Evolutionary conservation across 208 protist genomes (phyloP), one percentile per base, ranked within the genome.

Genomic region (Tetramitus jugosus): DNA sequence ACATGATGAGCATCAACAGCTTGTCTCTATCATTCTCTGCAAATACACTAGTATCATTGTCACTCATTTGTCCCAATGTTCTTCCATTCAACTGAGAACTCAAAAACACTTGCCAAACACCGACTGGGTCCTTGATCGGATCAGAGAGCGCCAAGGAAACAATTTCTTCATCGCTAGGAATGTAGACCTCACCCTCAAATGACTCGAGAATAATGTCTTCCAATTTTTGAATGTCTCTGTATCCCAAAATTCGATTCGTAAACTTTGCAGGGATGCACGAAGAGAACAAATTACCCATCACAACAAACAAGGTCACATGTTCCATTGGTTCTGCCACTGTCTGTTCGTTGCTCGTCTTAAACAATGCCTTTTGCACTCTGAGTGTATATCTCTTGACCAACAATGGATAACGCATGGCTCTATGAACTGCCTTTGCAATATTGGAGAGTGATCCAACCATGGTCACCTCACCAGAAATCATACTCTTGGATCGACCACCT

Each of bases 61-160:
- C 39, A 40, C 23, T 49, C n/a, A 35, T 29, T 33, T 49, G 39
- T n/a, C 7, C 39, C 1, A 35, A 46, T 4, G 31, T 37, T 37
- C 37, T 74, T 43, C n/a, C 26, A 74, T 74, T 53, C 33, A 42
- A 53, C 26, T 74, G 42, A 45, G 37, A 3, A 13, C 4, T 26
- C 26, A 74, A 52, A 10, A 74, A 74, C 35, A 53, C 14, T 37
- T 74, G 46, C 67, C 67, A 74, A 45, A 49, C 26, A 53, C 67
- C 67, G 8, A 74, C 33, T 53, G 42, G 26, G 26, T 74, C 67
- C 7, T 53, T 49, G 20, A 53, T 39, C 8, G 67, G 39, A 74
- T 74, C 67, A 53, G 31, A 40, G 1, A 53, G 4, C 4, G 37
- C 39, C 2, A 53, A 53, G 39, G 17, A 23, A 53, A 29, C 2